Base-by-base conservation (phyloP, 2,329 filamentous ascomycete genomes). In the Emmonsia crescens region DNA sequence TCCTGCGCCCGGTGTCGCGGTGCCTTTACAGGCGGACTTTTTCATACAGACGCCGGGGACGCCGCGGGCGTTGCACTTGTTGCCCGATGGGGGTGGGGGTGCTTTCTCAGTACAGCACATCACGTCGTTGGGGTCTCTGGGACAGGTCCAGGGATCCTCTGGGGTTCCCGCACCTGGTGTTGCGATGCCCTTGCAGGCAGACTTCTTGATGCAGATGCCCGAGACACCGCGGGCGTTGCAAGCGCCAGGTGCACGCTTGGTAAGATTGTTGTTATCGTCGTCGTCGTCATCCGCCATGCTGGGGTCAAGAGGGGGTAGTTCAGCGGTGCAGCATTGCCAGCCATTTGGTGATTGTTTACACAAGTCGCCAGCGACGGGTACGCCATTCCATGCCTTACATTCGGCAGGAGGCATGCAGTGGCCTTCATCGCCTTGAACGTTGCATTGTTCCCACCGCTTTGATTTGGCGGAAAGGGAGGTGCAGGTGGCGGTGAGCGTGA, bases 281-380 rank as follows among this genome's bases (percentile, higher is more conserved):
- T 33, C 56, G n/a, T 31, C 40, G 10, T 46, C 40, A n/a, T n/a
- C 27, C 3, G 36, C 21, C 27, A 44, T 44, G 40, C 33, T 46
- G 40, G 55, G 24, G 5, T 57, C 24, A 19, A 31, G 24, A n/a
- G 29, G 10, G 42, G 56, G 40, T 1, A 57, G 56, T 33, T 57
- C 24, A 19, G 38, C 27, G 21, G 42, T 46, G 56, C 56, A 57
- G 27, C 40, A 57, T 46, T 57, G 56, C 56, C 56, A 57, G 38
- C 40, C 40, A 40, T 29, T 10, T 33, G 56, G 56, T 9, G 56
- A 57, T 27, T 57, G 24, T 27, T 31, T 27, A n/a, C 56, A 57
- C 24, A 14, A 33, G 24, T 46, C 40, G 5, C 56, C 56, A 16
- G 56, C 56, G 16, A 57, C 40, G 42, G 56, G n/a, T 10, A 57